phyloP scores from a whole-genome alignment of 129 eudicot species.

The Arctium minus region DNA sequence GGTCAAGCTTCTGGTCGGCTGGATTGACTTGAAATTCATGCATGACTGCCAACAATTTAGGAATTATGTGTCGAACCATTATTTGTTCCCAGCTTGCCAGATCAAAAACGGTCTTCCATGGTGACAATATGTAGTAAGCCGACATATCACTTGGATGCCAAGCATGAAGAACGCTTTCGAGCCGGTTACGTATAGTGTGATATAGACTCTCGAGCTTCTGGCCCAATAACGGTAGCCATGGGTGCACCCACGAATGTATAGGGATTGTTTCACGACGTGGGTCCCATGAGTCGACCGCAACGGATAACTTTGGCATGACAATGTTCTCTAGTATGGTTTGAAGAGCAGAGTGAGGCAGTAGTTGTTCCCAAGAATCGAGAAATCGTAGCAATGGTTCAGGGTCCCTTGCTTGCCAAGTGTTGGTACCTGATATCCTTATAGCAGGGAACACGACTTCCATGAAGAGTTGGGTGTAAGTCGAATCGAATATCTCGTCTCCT shows the following conservation, averaged over 20 bases:
- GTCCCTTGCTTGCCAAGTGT: constrained; percentile 81
- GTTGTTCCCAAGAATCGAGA: constrained; percentile 72
- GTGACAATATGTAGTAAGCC: constrained; percentile 59
- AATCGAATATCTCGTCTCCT: constrained; percentile 43
- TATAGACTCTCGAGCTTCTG: constrained; percentile 51
- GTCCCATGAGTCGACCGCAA: constrained; percentile 83
- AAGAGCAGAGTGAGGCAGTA: constrained; percentile 58
- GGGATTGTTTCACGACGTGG: constrained; percentile 76
- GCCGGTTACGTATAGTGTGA: constrained; percentile 51
- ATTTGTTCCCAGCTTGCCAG: constrained; percentile 74
- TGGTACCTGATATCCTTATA: constrained; percentile 58
- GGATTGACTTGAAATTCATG: constrained; percentile 71
- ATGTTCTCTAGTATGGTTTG: constrained; percentile 61
- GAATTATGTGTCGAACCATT: constrained; percentile 64
- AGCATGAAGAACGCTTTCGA: constrained; percentile 72
- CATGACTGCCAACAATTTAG: constrained; percentile 58
- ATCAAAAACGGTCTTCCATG: constrained; percentile 85
- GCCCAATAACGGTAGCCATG: constrained; percentile 80
- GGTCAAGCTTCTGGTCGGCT: constrained; percentile 63
- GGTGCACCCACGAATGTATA: constrained; percentile 88
- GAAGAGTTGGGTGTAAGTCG: constrained; percentile 57
- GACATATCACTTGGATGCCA: constrained; percentile 82
- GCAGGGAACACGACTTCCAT: constrained; percentile 83
- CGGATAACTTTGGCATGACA: constrained; percentile 65
- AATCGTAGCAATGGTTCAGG: constrained; percentile 73